Base-by-base conservation (phyloP, 148 eudicot genomes). In the Vaccinium myrtillus region DNA sequence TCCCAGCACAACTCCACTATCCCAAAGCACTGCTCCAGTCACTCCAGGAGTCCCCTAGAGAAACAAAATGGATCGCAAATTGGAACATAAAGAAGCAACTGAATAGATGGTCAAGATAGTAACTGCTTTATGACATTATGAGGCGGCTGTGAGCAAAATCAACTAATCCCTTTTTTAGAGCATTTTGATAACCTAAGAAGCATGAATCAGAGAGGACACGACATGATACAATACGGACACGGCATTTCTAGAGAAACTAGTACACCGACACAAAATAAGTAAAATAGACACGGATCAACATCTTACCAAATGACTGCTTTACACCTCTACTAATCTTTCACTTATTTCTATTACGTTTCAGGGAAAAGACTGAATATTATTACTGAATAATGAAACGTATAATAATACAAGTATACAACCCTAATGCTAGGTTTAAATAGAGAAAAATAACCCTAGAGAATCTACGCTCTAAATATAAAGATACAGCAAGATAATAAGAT, bases 11-110 rank as follows among this genome's bases (percentile, higher is more conserved):
- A 96, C 86, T 81, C 99, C 99, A 78, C 99, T 94, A 86, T 94
- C 99, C 99, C 99, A 96, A 93, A 96, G 93, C 83, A 94, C 99
- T 16, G 99, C 86, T 83, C 99, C 99, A 87, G 97, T 96, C 51
- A 96, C 98, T 85, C 99, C 98, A 82, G 99, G 98, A 86, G 91
- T 89, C 80, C 88, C 92, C 97, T 96, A 86, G 82, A 88, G 53
- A 75, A 65, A 83, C 19, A 78, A 25, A 56, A 70, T 19, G 10
- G 5, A 23, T n/a, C 71, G 63, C 8, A 65, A 65, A 48, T 19
- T 5, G 5, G 75, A 63, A n/a, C n/a, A 5, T 16, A 19, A 61
- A 3, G 6, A 23, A 39, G 12, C 21, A 46, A 80, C 32, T 9
- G 82, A 46, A 81, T 13, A 46, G 55, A 81, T 25, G 39, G 32